A percentile compares a stretch with the other conserved stretches of the same genome.
These are phyloP conservation scores for Tetrapisispora nanseiensis DNA, from an alignment of 805 yeast species.

Conservation along the genomic window DNA sequence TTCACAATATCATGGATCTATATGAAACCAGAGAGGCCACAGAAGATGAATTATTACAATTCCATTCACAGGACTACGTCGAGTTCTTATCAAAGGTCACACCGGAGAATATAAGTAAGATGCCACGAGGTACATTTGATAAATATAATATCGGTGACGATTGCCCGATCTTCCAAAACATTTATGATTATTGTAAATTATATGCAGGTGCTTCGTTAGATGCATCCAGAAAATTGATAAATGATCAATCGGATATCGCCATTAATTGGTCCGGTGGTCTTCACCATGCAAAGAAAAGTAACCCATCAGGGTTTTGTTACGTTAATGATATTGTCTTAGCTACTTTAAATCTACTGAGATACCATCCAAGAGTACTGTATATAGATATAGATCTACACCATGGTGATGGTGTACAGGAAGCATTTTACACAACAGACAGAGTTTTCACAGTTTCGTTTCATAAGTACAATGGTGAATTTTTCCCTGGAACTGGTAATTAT, in stretches of 20 bases:
- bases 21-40: conserved; percentile 80
- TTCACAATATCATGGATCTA: conserved; percentile 84
- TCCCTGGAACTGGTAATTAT: conserved; percentile 87
- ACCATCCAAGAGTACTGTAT: conserved; percentile 77
- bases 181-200: conserved; percentile 65
- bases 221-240: conserved; percentile 73
- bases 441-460: conserved; percentile 89
- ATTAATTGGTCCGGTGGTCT: conserved; percentile 90
- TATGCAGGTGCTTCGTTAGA: conserved; percentile 87
- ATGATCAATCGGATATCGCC: conserved; percentile 83
- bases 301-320: conserved; percentile 86
- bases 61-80: conserved; percentile 82
- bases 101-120: conserved; percentile 56
- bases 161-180: conserved; percentile 75
- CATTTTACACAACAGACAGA: conserved; percentile 82
- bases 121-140: conserved; percentile 35
- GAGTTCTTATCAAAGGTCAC: conserved; percentile 67
- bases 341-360: conserved; percentile 65
- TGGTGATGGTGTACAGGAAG: conserved; percentile 94
- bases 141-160: conserved; percentile 96
- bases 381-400: conserved; percentile 89
- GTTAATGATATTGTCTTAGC: conserved; percentile 85
- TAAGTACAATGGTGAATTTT: conserved; percentile 80
- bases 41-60: conserved; percentile 62
- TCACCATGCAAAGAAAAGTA: conserved; percentile 86